These are phyloP conservation scores for Pleomassaria siparia DNA, from an alignment of 2,329 filamentous ascomycete species.

Conservation along the genomic window DNA sequence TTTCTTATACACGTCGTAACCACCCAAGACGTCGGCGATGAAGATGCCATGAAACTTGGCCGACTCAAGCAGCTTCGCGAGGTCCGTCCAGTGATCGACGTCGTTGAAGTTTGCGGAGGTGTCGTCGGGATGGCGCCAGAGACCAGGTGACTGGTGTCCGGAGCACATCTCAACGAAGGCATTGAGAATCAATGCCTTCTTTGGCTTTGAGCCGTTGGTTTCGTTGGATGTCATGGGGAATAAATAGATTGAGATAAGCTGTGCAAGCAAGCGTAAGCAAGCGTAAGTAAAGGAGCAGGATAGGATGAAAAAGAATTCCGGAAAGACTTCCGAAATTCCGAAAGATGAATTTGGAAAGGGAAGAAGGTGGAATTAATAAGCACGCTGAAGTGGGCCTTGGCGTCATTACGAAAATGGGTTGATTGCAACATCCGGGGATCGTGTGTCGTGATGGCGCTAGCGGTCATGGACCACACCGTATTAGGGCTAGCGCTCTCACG, in stretches of 20 bases:
- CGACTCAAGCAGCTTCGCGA: constrained; percentile 35
- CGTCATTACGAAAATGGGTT: background rate
- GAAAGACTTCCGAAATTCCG: background rate
- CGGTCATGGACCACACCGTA: constrained; percentile 2
- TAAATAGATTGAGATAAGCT: background rate
- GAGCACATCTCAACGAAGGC: constrained; percentile 41
- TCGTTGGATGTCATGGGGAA: constrained; percentile 4
- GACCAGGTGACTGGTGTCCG: constrained; percentile 49
- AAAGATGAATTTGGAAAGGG: background rate
- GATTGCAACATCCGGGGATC: constrained; percentile 9
- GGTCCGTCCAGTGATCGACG: constrained; percentile 28
- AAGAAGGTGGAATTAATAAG: background rate
- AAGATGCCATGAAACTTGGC: constrained; percentile 43
- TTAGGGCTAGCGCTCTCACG: constrained; percentile 1
- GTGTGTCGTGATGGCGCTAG: constrained; percentile 7
- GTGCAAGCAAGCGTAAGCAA: background rate
- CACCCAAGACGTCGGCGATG: constrained; percentile 55
- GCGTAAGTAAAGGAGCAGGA: background rate
- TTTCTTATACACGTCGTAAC: constrained; percentile 66
- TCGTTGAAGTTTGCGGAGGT: constrained; percentile 57
- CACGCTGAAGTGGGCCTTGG: background rate
- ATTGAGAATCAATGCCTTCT: constrained; percentile 42
- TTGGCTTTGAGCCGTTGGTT: constrained; percentile 11
- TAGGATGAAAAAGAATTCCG: background rate
- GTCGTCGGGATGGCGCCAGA: constrained; percentile 65